Evolutionary conservation across 108 stramenopile species (phyloP), one percentile per base, ranked within the genome.

Genomic region (Conticribra weissflogii): DNA sequence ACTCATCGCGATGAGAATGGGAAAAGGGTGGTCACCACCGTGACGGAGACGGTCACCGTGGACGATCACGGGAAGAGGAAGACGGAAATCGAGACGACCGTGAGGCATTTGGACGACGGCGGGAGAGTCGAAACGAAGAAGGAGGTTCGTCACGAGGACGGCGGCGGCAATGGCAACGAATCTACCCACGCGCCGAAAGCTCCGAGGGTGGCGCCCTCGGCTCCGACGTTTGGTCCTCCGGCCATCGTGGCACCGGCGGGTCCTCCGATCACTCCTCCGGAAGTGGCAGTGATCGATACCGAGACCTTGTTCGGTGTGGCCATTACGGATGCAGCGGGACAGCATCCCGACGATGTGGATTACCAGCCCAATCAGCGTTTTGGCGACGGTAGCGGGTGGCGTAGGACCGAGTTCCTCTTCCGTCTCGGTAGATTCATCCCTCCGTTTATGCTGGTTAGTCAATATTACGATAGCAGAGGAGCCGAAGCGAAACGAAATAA

Each of bases 21-120:
- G 21, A 78, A 78, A 46, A 31, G 68, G 7, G 57, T 78, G 18
- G 68, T 56, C 0, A 78, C 76, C 2, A 78, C 76, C 1, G 52
- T 66, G 2, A 71, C 68, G 0, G 69, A 78, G 19, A 78, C 76
- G 24, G 66, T 64, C 0, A 60, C 53, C 32, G 69, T 78, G 7
- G 69, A 77, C 59, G 63, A n/a, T 27, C 58, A 66, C 1, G 76
- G 76, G 34, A 71, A 70, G 18, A 56, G 59, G 19, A 51, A 58
- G 14, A 59, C 57, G 14, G 68, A 78, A 56, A 70, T 53, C 19
- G 76, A 70, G 27, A 71, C 63, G 21, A 63, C 61, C 2, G 45
- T 52, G 34, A 59, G 76, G 7, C 64, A 78, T 66, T 59, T 78
- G 25, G 76, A 78, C 60, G 76, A 78, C 5, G 76, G 76, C 24